phyloP scores from a whole-genome alignment of 306 rosid species.

The Prunus kanzakura region DNA sequence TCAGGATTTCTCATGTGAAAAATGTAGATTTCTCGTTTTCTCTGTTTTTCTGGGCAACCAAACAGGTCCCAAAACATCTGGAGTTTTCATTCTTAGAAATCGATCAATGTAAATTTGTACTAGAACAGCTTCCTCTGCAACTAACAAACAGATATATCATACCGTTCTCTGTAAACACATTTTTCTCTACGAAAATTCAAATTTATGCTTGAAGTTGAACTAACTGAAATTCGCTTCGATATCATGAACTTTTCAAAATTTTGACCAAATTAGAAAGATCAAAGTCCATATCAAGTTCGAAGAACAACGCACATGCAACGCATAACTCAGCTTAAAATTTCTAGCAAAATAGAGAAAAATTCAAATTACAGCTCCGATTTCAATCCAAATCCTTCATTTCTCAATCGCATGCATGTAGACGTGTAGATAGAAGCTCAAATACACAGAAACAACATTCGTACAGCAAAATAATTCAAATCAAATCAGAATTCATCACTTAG shows the following conservation, averaged over 20 bases:
- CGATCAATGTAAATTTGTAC: not conserved
- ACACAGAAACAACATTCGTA: not conserved
- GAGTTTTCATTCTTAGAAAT: not conserved
- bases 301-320: not conserved
- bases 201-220: not conserved
- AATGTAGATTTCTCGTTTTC: not conserved
- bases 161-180: not conserved
- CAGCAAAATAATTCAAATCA: not conserved
- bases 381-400: not conserved
- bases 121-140: not conserved
- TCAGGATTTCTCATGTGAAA: not conserved
- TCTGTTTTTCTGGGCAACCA: conserved; percentile 3
- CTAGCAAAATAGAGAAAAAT: not conserved
- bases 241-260: not conserved
- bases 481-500: not conserved
- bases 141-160: not conserved
- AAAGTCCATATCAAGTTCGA: conserved; percentile 15
- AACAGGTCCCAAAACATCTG: not conserved
- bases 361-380: conserved; percentile 7
- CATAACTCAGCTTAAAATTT: not conserved
- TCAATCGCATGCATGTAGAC: not conserved
- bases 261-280: not conserved
- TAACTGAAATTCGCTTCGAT: not conserved
- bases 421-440: not conserved
- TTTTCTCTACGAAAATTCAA: not conserved